Evolutionary conservation across 371 early-diverging fungal genomes (phyloP).

Genomic region (Ordospora colligata): DNA sequence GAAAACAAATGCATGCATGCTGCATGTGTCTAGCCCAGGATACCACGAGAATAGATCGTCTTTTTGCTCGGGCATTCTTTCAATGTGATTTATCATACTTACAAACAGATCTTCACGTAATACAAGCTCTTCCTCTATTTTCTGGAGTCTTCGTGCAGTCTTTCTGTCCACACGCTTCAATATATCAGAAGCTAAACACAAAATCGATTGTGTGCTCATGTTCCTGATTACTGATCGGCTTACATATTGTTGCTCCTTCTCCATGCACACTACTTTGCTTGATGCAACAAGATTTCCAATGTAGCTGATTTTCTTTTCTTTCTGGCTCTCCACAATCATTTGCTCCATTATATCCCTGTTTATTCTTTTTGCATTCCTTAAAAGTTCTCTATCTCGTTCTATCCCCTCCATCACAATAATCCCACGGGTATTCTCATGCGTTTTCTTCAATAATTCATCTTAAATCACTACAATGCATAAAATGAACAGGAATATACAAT

Average conservation of each 20-base stretch:
- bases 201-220: slow-evolving; percentile 22
- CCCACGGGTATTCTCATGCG: too few species aligned
- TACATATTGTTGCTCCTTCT: not conserved
- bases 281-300: not conserved
- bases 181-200: slow-evolving; percentile 24
- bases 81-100: slow-evolving; percentile 2
- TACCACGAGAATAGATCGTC: slow-evolving; percentile 45
- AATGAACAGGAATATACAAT: too few species aligned
- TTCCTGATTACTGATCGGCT: slow-evolving; percentile 6
- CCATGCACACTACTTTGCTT: not conserved
- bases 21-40: slow-evolving; percentile 32
- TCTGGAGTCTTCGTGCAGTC: slow-evolving; percentile 23
- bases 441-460: too few species aligned
- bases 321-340: not conserved
- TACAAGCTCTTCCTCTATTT: slow-evolving; percentile 20
- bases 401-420: slow-evolving; percentile 8
- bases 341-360: not conserved
- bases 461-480: too few species aligned
- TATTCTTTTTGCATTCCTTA: slow-evolving; percentile 2
- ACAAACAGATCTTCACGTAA: slow-evolving; percentile 34
- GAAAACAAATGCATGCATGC: slow-evolving; percentile 29
- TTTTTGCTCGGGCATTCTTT: slow-evolving; percentile 11
- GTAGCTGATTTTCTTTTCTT: not conserved
- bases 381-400: slow-evolving; percentile 3
- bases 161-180: slow-evolving; percentile 24